Evolutionary conservation across 2,329 filamentous ascomycete species (phyloP), one percentile per base, ranked within the genome.

Genomic region (Stagonosporopsis vannaccii): DNA sequence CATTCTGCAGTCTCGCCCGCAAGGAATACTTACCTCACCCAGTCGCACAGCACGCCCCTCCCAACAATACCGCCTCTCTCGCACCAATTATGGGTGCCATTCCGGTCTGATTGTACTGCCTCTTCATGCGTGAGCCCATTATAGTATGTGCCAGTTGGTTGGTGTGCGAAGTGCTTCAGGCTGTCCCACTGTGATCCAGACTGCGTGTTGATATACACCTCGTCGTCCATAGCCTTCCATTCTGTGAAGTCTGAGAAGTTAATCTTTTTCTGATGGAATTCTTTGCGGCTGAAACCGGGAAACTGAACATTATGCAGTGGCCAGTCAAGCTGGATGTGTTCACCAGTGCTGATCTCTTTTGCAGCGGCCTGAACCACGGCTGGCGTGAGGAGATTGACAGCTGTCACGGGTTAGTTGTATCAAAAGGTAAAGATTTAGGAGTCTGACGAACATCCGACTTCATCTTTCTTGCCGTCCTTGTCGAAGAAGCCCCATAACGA

Each of bases 281-380:
- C 79, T 30, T 80, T 79, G 2, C 84, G 78, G 39, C 80, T 79
- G 60, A 85, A 81, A 57, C 82, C 81, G 1, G 84, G 81, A 60
- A 81, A 79, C 54, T 86, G 82, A 2, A 85, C 72, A 62, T 86
- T 85, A 19, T 78, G 81, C 57, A 86, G 67, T 22, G 83, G 80
- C 84, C 84, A 86, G 23, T 79, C 79, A 35, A 87, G 75, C 9
- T 80, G 80, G 22, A 85, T 78, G 28, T 82, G 77, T 19, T 75
- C 75, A 12, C 84, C 84, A 0, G 79, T 81, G 35, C 75, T 77
- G 62, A 86, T 85, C 61, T 84, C 80, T 5, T 75, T 73, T 4
- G 76, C 73, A 2, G 84, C 83, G 0, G 81, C 78, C 20, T 75
- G 74, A 3, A 86, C 81, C 1, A 82, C 72, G 1, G 83, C 77